phyloP scores from a whole-genome alignment of 192 early-diverging fungal species.

The Coemansia sp. region DNA sequence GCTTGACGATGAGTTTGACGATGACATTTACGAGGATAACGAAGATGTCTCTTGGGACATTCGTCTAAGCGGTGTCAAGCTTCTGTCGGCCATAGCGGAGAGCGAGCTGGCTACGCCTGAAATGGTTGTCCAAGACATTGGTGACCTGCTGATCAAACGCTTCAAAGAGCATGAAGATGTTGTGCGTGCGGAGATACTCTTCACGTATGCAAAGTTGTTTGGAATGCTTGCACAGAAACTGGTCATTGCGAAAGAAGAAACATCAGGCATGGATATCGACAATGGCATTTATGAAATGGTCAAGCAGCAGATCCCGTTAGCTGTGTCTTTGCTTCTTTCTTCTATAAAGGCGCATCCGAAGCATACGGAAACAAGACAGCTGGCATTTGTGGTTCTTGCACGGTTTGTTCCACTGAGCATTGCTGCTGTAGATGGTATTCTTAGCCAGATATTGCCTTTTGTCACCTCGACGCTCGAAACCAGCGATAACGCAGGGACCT shows the following conservation, averaged over 20 bases:
- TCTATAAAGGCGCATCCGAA: slow-evolving; percentile 32
- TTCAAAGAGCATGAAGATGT: slow-evolving; percentile 50
- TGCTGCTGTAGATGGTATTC: slow-evolving; percentile 23
- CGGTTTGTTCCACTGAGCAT: slow-evolving; percentile 17
- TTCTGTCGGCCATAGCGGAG: slow-evolving; percentile 32
- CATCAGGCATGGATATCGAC: slow-evolving; percentile 28
- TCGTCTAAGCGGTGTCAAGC: slow-evolving; percentile 45
- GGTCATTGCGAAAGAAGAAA: background rate
- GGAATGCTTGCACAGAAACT: slow-evolving; percentile 7
- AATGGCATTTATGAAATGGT: slow-evolving; percentile 12
- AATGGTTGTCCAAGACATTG: slow-evolving; percentile 25
- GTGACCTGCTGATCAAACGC: slow-evolving; percentile 18
- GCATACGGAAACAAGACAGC: slow-evolving; percentile 51
- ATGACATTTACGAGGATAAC: slow-evolving; percentile 49
- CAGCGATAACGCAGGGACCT: slow-evolving; percentile 29
- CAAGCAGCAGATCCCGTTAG: slow-evolving; percentile 24
- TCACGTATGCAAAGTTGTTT: slow-evolving; percentile 31
- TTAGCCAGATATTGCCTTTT: slow-evolving; percentile 15
- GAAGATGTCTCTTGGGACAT: slow-evolving; percentile 48
- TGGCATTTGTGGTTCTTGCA: slow-evolving; percentile 34
- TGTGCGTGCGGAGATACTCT: slow-evolving; percentile 43
- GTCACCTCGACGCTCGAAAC: slow-evolving; percentile 26
- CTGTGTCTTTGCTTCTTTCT: slow-evolving; percentile 25
- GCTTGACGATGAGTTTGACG: slow-evolving; percentile 44
- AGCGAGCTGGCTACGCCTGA: slow-evolving; percentile 19